Evolutionary conservation across 176 grass and related monocot genomes (phyloP).

Genomic region (Avena sativa): DNA sequence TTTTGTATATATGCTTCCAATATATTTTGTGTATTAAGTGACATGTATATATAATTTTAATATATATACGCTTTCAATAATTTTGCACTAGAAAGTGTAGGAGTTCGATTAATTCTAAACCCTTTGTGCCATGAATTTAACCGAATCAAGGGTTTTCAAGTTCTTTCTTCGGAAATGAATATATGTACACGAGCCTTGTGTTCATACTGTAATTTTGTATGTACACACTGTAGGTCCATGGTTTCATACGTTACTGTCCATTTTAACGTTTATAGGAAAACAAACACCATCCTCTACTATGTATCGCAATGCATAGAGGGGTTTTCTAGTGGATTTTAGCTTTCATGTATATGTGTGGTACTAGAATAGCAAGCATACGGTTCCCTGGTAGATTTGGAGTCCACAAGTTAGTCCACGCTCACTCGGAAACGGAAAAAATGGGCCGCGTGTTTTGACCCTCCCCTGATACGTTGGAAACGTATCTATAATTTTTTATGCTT

Average conservation of each 20-base stretch:
- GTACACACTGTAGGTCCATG: constrained; percentile 36
- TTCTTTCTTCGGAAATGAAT: background rate
- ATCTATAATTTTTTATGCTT: too few species aligned
- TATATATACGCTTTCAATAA: background rate
- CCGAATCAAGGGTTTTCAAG: background rate
- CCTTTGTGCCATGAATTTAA: background rate
- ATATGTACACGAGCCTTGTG: background rate
- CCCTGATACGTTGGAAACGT: too few species aligned
- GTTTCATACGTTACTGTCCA: constrained; percentile 30
- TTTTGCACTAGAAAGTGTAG: background rate
- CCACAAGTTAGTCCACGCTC: too few species aligned
- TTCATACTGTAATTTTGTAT: constrained; percentile 33
- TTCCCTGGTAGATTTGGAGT: too few species aligned
- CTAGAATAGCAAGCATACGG: background rate
- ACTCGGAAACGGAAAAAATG: too few species aligned
- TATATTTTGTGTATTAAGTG: background rate
- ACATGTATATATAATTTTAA: background rate
- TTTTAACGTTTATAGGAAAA: background rate
- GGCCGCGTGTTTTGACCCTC: too few species aligned
- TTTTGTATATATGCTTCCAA: background rate
- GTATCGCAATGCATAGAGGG: background rate
- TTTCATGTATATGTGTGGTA: background rate
- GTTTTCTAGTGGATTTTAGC: constrained; percentile 13
- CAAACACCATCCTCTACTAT: background rate
- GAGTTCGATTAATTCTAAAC: background rate